Conservation (phyloP, 306 rosid genomes). For the Pyrus bretschneideri region DNA sequence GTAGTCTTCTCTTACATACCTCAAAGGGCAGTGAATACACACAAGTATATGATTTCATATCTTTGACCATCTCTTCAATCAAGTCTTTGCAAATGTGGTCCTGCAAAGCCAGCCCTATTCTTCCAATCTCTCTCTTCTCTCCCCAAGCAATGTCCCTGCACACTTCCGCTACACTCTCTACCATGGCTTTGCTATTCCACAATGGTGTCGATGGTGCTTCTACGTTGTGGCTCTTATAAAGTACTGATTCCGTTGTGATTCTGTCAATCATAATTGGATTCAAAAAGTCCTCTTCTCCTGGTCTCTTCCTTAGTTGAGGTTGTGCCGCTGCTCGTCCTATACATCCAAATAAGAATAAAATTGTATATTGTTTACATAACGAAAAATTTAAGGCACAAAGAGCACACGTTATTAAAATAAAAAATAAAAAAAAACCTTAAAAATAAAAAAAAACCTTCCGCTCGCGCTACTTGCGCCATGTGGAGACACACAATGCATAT, state of each 20-base stretch:
- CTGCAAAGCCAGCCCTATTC: constrained; percentile 76
- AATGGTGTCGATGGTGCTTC: constrained; percentile 4
- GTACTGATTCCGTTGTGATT: constrained; percentile 15
- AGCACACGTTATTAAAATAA: too few relatives aligned
- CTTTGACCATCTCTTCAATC: constrained; percentile 57
- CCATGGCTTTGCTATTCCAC: constrained; percentile 48
- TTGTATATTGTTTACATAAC: background rate
- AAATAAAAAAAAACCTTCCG: too few relatives aligned
- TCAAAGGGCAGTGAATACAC: constrained; percentile 49
- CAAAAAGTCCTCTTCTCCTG: constrained; percentile 35
- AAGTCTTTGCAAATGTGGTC: constrained; percentile 68
- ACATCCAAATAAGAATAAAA: background rate
- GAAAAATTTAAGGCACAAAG: too few relatives aligned
- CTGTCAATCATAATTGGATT: constrained; percentile 31
- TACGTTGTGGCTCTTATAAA: background rate
- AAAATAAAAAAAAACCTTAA: too few relatives aligned
- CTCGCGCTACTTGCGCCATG: too few relatives aligned
- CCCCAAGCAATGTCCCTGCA: constrained; percentile 73
- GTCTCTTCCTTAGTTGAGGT: constrained; percentile 34
- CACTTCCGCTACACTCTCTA: constrained; percentile 56
- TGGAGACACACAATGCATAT: too few relatives aligned
- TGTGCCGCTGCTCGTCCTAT: constrained; percentile 18
- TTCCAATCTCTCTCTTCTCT: constrained; percentile 58
- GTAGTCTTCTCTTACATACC: constrained; percentile 76
- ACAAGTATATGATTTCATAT: constrained; percentile 22